Evolutionary conservation across 2,329 filamentous ascomycete genomes (phyloP).

Genomic region (Spiromastix sp.): DNA sequence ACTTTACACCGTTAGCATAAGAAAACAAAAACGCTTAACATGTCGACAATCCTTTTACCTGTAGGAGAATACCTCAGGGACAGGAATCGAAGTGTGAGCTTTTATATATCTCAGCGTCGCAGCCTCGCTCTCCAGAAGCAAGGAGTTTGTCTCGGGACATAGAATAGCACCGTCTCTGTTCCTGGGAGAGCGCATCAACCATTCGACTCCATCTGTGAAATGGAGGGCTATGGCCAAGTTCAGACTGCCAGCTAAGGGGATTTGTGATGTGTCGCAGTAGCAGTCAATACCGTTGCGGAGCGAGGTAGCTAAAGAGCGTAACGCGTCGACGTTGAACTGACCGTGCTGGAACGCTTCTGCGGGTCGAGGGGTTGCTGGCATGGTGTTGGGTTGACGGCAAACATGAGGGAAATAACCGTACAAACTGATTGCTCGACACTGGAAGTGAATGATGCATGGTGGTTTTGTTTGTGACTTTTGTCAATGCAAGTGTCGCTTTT

Average conservation of each 20-base stretch:
- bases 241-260: constrained; percentile 19
- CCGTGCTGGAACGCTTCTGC: constrained; percentile 9
- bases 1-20: constrained; percentile 5
- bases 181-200: constrained; percentile 21
- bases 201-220: constrained; percentile 22
- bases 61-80: constrained; percentile 21
- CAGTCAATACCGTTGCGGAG: constrained; percentile 13
- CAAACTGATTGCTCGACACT: too few species aligned
- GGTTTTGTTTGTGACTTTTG: too few species aligned
- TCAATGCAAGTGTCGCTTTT: too few species aligned
- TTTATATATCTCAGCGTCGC: constrained; percentile 22
- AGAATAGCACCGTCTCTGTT: constrained; percentile 9
- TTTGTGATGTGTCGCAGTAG: constrained; percentile 15
- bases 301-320: constrained; percentile 12
- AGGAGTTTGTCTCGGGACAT: constrained; percentile 10
- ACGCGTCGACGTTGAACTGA: constrained; percentile 12
- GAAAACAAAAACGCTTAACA: not conserved
- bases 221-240: constrained; percentile 22
- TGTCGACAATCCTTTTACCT: constrained; percentile 9
- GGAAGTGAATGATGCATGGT: too few species aligned
- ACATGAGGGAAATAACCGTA: too few species aligned
- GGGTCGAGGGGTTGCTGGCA: not conserved
- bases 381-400: too few species aligned
- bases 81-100: constrained; percentile 20
- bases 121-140: constrained; percentile 22